These are phyloP conservation scores for Candida xiaguanensis DNA, from an alignment of 805 yeast genomes.

Conservation along the genomic window DNA sequence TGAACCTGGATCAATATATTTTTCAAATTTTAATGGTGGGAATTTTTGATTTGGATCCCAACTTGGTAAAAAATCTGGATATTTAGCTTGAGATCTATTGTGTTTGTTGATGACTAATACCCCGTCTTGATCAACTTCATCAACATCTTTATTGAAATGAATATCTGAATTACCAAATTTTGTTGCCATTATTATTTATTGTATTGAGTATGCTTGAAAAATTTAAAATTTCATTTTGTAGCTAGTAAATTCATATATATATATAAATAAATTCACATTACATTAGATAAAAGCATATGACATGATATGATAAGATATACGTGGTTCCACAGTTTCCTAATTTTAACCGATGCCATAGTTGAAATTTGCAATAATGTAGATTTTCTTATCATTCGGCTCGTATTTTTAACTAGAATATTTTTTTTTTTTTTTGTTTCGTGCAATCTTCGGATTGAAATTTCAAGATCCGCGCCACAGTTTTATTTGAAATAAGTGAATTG, in stretches of 20 bases:
- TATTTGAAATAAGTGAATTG: no score
- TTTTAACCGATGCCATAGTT: constrained; percentile 5
- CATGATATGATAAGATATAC: background rate
- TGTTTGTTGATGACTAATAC: constrained; percentile 43
- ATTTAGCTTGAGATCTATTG: constrained; percentile 28
- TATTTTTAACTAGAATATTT: background rate
- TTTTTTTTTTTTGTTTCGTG: background rate
- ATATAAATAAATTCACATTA: no score
- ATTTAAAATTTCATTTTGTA: no score
- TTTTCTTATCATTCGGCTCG: background rate
- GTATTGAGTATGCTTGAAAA: no score
- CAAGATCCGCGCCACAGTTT: no score
- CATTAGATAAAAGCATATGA: constrained; percentile 1
- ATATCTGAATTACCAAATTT: constrained; percentile 37
- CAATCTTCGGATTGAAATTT: background rate
- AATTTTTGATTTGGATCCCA: constrained; percentile 60
- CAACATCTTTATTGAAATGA: constrained; percentile 51
- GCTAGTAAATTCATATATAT: no score
- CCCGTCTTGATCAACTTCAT: constrained; percentile 47
- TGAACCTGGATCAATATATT: constrained; percentile 59
- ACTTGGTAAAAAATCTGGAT: constrained; percentile 62
- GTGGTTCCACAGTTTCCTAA: background rate
- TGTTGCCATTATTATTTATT: constrained; percentile 36
- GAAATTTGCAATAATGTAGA: no score
- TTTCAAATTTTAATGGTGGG: constrained; percentile 52